These are phyloP conservation scores for Agroathelia rolfsii DNA, from an alignment of 1,284 basidiomycete genomes.

Conservation along the genomic window DNA sequence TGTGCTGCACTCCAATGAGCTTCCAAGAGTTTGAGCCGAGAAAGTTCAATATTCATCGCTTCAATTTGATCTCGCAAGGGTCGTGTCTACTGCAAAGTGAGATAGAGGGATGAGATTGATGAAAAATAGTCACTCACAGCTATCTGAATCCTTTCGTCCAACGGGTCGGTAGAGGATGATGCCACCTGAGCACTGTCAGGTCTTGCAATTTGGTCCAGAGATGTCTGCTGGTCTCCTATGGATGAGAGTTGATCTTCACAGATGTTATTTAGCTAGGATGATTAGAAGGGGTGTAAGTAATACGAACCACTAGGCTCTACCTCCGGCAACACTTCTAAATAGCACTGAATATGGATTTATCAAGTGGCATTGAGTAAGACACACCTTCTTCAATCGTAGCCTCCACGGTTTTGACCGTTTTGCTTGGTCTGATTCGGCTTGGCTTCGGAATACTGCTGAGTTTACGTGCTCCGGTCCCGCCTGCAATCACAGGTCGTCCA, in stretches of 20 bases:
- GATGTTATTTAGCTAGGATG: too few relatives aligned
- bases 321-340: too few relatives aligned
- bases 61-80: conserved; percentile 45
- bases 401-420: conserved; percentile 38
- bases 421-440: conserved; percentile 36
- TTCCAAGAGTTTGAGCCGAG: conserved; percentile 22
- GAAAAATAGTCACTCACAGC: conserved; percentile 25
- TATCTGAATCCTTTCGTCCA: too few relatives aligned
- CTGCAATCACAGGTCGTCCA: conserved; percentile 54
- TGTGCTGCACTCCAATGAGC: conserved; percentile 21
- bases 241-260: conserved; percentile 9
- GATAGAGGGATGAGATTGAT: conserved; percentile 1
- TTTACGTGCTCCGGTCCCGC: conserved; percentile 50
- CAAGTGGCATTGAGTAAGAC: conserved; percentile 6
- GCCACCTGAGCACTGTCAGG: conserved; percentile 30
- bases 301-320: not conserved
- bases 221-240: conserved; percentile 10
- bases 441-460: conserved; percentile 47
- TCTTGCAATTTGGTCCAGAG: conserved; percentile 19
- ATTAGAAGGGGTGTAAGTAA: conserved; percentile 1
- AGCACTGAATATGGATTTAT: too few relatives aligned
- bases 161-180: too few relatives aligned
- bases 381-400: conserved; percentile 56
- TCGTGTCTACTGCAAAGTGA: conserved; percentile 28
- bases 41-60: conserved; percentile 21